Base-by-base conservation (phyloP, 768 basidiomycete species). In the Galerina sulciceps region DNA sequence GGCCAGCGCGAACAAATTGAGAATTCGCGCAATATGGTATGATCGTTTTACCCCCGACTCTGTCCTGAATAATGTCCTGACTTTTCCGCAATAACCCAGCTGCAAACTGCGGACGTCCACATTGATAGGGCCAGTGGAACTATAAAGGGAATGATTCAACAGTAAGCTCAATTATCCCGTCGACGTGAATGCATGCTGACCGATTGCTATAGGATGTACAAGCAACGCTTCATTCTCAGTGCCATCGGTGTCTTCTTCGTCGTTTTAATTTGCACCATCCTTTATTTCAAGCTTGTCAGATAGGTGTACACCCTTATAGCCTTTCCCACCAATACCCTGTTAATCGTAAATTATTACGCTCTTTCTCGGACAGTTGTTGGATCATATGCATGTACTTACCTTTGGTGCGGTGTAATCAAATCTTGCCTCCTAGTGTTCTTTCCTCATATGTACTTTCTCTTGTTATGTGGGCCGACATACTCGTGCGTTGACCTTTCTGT, bases 1-100 rank as follows among this genome's bases (percentile, higher is more conserved):
- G 81, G 83, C 0, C 96, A 98, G 76, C 75, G 96, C 58, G 96
- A 96, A 71, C 92, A 93, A 72, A 93, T 98, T 57, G 91, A 94
- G 76, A 90, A 93, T 67, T 81, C 94, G 10, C 75, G 94, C 64
- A 90, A 94, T 75, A 91, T 86, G 67, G 93, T 94, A 53, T 47
- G 88, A 69, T 31, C 26, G 26, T 20, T 34, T 47, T 22, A 22
- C 40, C 22, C 48, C 18, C 23, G 18, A 10, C 40, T 17, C 10
- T 6, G n/a, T 31, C 26, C 26, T 13, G 17, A 31, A 26, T 11
- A 0, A 10, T 17, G 31, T 55, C 40, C 37, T 41, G 15, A 38
- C 26, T 18, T 53, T 35, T 47, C 17, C 18, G 51, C 14, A 10
- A 55, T 31, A 8, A 2, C 46, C 17, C 65, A 95, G 93, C 84